Conservation (phyloP, 352 stramenopile species). For the Phytophthora sansomeana region DNA sequence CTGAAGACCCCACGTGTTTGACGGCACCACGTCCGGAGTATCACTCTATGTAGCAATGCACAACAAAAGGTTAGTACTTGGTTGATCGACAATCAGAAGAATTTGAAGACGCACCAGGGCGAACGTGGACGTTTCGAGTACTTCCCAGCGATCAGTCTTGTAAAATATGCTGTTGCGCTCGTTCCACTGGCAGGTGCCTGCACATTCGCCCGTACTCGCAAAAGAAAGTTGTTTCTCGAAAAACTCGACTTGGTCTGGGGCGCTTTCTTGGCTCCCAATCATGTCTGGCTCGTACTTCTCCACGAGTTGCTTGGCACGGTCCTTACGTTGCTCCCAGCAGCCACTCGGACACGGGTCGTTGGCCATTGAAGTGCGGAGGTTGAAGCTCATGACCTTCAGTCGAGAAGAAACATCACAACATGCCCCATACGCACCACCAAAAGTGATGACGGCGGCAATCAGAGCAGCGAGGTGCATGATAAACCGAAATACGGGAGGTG, state of each 20-base stretch:
- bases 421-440: neutral
- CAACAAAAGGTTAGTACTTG: slow-evolving; percentile 4
- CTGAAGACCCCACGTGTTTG: slow-evolving; percentile 73
- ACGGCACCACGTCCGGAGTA: slow-evolving; percentile 57
- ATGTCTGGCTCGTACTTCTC: slow-evolving; percentile 61
- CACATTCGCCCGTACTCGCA: slow-evolving; percentile 61
- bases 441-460: neutral
- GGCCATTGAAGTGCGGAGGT: slow-evolving; percentile 70
- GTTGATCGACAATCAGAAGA: neutral
- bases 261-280: slow-evolving; percentile 71
- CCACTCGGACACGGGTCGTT: slow-evolving; percentile 67
- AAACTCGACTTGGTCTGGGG: slow-evolving; percentile 63
- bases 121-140: slow-evolving; percentile 57
- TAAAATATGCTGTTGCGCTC: slow-evolving; percentile 83
- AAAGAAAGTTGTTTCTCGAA: slow-evolving; percentile 57
- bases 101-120: slow-evolving; percentile 53
- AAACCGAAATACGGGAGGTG: neutral
- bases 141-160: slow-evolving; percentile 43
- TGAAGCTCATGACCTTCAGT: slow-evolving; percentile 79
- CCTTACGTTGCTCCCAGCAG: slow-evolving; percentile 71
- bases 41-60: slow-evolving; percentile 53
- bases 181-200: slow-evolving; percentile 61
- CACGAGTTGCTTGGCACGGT: slow-evolving; percentile 48
- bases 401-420: slow-evolving; percentile 10
- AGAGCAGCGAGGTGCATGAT: slow-evolving; percentile 19